Conservation (phyloP, 2,329 filamentous ascomycete genomes). For the Cercospora citrullina region DNA sequence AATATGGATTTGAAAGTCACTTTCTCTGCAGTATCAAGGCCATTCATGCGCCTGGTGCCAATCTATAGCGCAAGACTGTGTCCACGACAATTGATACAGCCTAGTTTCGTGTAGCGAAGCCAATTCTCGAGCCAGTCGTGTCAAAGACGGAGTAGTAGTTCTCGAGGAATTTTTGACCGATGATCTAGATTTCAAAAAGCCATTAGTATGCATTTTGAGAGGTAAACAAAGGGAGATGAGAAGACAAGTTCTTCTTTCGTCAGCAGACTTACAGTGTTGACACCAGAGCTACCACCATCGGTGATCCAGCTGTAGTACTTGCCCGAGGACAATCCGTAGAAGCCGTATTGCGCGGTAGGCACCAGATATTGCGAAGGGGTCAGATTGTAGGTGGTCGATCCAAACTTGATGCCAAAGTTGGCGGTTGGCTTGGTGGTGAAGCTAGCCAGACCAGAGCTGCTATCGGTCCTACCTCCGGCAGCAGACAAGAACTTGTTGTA, state of each 20-base stretch:
- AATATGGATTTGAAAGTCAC: background rate
- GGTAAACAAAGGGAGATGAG: too few relatives aligned
- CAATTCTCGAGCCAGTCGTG: conserved; percentile 26
- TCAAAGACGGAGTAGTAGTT: conserved; percentile 29
- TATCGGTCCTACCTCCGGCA: conserved; percentile 26
- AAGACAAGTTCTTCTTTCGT: too few relatives aligned
- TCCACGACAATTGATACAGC: background rate
- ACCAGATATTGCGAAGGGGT: conserved; percentile 27
- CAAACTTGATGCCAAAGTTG: conserved; percentile 27
- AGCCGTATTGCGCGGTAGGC: conserved; percentile 21
- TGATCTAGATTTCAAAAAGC: conserved; percentile 14
- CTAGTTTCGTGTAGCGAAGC: conserved; percentile 24
- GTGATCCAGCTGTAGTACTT: conserved; percentile 30
- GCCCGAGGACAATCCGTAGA: conserved; percentile 20
- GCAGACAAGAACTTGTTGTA: conserved; percentile 28
- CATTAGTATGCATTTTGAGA: too few relatives aligned
- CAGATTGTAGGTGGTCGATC: conserved; percentile 24
- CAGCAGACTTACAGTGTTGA: conserved; percentile 16
- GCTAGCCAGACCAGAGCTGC: conserved; percentile 24
- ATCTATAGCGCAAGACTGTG: background rate
- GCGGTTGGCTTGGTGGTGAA: conserved; percentile 22
- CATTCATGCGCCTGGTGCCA: background rate
- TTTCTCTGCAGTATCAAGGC: background rate
- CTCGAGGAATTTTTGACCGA: conserved; percentile 29
- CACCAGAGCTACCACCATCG: conserved; percentile 24